phyloP scores from a whole-genome alignment of 2,329 filamentous ascomycete genomes.

The Chaetomiaceae sp. region DNA sequence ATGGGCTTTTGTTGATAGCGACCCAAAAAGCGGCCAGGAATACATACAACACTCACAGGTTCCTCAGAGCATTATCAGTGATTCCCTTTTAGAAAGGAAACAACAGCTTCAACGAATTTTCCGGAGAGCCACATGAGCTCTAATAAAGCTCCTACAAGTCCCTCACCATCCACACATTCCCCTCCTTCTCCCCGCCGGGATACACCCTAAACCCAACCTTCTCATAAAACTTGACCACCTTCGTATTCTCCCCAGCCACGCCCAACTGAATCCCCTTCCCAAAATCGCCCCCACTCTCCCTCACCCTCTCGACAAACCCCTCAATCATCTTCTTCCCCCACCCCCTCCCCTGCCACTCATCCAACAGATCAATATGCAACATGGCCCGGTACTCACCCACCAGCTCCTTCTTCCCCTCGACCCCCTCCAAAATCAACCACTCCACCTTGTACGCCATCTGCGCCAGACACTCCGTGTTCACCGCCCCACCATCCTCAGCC shows the following conservation, averaged over 20 bases:
- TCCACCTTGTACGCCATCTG: conserved; percentile 40
- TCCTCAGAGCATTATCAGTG: too few relatives aligned
- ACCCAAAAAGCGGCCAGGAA: too few relatives aligned
- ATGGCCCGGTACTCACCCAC: conserved; percentile 36
- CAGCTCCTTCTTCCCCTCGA: conserved; percentile 34
- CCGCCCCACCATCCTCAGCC: conserved; percentile 24
- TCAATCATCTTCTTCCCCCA: conserved; percentile 42
- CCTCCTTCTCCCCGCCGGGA: conserved; percentile 33
- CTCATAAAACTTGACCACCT: conserved; percentile 47
- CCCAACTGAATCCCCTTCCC: conserved; percentile 41
- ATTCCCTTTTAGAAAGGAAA: too few relatives aligned
- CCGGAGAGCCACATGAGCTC: too few relatives aligned
- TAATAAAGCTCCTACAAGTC: conserved; percentile 33
- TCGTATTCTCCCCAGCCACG: conserved; percentile 41
- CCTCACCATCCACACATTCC: conserved; percentile 39
- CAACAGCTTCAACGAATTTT: too few relatives aligned
- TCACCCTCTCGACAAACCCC: conserved; percentile 38
- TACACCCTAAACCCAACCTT: conserved; percentile 40
- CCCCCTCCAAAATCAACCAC: conserved; percentile 36
- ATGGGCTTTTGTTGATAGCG: too few relatives aligned
- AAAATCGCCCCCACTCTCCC: conserved; percentile 24
- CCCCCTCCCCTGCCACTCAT: conserved; percentile 37
- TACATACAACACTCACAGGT: too few relatives aligned
- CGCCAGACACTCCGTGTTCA: conserved; percentile 35
- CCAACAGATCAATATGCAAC: conserved; percentile 47